These are phyloP conservation scores for Picocystis sp. DNA, from an alignment of 163 green algal species.

Conservation along the genomic window DNA sequence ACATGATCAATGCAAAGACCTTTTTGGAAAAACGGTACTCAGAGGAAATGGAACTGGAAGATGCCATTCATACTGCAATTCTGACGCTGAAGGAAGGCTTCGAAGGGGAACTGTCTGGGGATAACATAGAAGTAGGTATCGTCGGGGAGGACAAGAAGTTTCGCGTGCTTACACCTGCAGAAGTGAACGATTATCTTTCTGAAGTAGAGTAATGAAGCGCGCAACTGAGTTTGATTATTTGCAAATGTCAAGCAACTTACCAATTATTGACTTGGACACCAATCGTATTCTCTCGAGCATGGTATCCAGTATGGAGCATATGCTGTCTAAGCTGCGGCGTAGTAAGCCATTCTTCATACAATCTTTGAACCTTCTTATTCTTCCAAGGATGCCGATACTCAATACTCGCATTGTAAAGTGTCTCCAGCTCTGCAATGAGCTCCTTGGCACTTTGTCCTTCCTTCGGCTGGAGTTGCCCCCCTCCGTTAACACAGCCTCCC, in stretches of 20 bases:
- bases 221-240: too few species aligned
- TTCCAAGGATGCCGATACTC: too few species aligned
- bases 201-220: slow-evolving; percentile 72
- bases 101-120: slow-evolving; percentile 65
- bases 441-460: slow-evolving; percentile 8
- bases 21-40: slow-evolving; percentile 25
- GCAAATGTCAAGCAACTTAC: too few species aligned
- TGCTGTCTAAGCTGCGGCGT: too few species aligned
- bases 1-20: slow-evolving; percentile 86
- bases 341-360: too few species aligned
- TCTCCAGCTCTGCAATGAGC: slow-evolving; percentile 4
- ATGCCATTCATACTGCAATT: slow-evolving; percentile 92
- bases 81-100: slow-evolving; percentile 98
- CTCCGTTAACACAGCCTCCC: slow-evolving; percentile 80
- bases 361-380: too few species aligned
- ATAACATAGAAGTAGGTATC: slow-evolving; percentile 69
- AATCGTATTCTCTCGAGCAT: too few species aligned
- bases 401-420: slow-evolving; percentile 4
- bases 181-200: slow-evolving; percentile 88
- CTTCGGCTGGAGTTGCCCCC: slow-evolving; percentile 57
- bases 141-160: slow-evolving; percentile 79
- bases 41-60: slow-evolving; percentile 84
- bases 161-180: slow-evolving; percentile 64
- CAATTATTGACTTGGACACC: too few species aligned
- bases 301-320: too few species aligned